Evolutionary conservation across 2,329 filamentous ascomycete species (phyloP).

Genomic region (Penicillium sumatraense): DNA sequence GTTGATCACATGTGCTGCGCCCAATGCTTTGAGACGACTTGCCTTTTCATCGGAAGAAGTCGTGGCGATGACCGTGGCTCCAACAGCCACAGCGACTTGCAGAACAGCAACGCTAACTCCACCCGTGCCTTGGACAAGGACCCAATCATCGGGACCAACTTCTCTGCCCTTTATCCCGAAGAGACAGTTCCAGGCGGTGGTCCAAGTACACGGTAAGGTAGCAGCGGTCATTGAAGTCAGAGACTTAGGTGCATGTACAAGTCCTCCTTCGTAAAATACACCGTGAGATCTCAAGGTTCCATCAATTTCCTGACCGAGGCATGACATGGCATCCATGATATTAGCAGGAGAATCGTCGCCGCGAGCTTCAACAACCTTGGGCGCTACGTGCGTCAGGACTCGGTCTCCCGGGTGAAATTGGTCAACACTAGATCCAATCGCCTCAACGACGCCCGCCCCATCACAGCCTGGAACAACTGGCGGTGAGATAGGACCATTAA

Average conservation of each 20-base stretch:
- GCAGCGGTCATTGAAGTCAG: conserved; percentile 53
- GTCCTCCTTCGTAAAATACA: conserved; percentile 53
- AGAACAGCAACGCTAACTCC: conserved; percentile 58
- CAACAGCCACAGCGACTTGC: conserved; percentile 53
- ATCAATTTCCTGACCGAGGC: conserved; percentile 53
- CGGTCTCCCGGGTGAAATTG: conserved; percentile 58
- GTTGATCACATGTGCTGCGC: conserved; percentile 62
- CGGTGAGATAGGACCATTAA: too few relatives aligned
- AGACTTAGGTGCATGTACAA: conserved; percentile 52
- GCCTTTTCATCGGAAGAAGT: conserved; percentile 58
- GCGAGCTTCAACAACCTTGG: conserved; percentile 50
- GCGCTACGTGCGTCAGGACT: conserved; percentile 58
- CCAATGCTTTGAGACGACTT: conserved; percentile 55
- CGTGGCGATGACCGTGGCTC: conserved; percentile 62
- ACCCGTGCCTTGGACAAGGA: conserved; percentile 60
- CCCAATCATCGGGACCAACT: conserved; percentile 44
- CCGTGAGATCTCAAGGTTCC: conserved; percentile 55
- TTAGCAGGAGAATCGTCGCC: conserved; percentile 49
- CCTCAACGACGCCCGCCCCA: conserved; percentile 45
- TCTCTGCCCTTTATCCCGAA: conserved; percentile 52
- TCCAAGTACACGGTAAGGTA: conserved; percentile 52
- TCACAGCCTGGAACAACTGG: conserved; percentile 46
- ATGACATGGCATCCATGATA: conserved; percentile 38
- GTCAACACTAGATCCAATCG: conserved; percentile 56
- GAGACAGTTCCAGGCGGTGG: conserved; percentile 59